Conservation (phyloP, 306 rosid species). For the Vachellia pachyceras region DNA sequence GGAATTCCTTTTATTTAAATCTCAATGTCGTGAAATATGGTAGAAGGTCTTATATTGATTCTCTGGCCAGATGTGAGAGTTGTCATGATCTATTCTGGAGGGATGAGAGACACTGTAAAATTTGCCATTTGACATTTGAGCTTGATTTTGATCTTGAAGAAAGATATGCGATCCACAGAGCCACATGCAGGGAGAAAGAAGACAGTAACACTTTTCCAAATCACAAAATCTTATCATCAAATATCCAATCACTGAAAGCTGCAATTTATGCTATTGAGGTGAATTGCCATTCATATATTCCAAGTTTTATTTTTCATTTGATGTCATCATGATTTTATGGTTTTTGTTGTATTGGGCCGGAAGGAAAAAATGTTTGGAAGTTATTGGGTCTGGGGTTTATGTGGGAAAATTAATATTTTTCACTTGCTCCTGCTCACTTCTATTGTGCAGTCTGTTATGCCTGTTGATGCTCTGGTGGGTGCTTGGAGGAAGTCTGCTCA, state of each 20-base stretch:
- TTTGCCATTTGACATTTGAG: constrained; percentile 95
- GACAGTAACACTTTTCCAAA: constrained; percentile 52
- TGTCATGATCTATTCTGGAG: constrained; percentile 97
- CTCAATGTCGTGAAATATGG: constrained; percentile 85
- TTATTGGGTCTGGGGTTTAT: constrained; percentile 6
- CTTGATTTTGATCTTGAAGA: constrained; percentile 95
- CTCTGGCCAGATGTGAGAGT: constrained; percentile 85
- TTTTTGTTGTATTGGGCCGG: constrained; percentile 27
- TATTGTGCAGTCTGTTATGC: constrained; percentile 84
- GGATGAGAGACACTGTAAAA: constrained; percentile 93
- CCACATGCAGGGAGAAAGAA: constrained; percentile 82
- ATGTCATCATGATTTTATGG: constrained; percentile 21
- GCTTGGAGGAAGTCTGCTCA: constrained; percentile 99
- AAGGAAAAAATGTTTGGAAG: constrained; percentile 22
- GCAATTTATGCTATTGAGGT: constrained; percentile 97
- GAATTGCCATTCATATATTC: constrained; percentile 36
- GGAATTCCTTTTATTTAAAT: constrained; percentile 79
- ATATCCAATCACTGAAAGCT: constrained; percentile 88
- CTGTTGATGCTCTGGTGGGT: constrained; percentile 81
- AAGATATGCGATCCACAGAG: constrained; percentile 82
- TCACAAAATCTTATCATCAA: constrained; percentile 78
- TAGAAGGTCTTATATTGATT: constrained; percentile 85
- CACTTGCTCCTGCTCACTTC: constrained; percentile 4
- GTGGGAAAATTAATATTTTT: constrained; percentile 5
- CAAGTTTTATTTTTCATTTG: constrained; percentile 27